These are phyloP conservation scores for Bipolaris oryzae DNA, from an alignment of 2,329 filamentous ascomycete species.

Conservation along the genomic window DNA sequence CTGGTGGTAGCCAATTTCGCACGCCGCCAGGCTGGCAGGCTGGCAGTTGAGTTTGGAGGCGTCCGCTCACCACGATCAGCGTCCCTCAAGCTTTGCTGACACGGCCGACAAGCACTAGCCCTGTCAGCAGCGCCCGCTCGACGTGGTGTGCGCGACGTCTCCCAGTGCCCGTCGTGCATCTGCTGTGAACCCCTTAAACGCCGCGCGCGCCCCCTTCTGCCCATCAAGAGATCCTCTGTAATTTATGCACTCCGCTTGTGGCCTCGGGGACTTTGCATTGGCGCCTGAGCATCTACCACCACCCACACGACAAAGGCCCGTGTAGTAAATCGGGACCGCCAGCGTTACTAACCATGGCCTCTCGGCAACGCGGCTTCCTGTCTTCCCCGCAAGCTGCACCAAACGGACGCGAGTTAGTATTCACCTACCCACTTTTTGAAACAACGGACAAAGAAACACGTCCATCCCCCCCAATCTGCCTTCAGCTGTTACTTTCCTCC, in stretches of 20 bases:
- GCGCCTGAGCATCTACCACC: constrained; percentile 5
- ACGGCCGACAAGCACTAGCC: constrained; percentile 27
- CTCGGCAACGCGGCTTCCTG: constrained; percentile 31
- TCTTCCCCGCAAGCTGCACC: constrained; percentile 36
- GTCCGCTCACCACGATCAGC: constrained; percentile 3
- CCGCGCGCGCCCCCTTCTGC: constrained; percentile 8
- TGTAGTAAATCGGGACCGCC: constrained; percentile 11
- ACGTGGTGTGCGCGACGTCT: constrained; percentile 7
- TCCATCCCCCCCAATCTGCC: constrained; percentile 14
- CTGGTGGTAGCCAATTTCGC: neutral
- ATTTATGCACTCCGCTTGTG: constrained; percentile 13
- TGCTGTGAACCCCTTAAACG: constrained; percentile 23
- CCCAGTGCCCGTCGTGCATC: constrained; percentile 12
- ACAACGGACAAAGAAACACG: constrained; percentile 8
- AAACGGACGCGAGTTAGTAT: constrained; percentile 33
- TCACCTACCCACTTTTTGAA: constrained; percentile 19
- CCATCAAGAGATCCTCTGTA: constrained; percentile 15
- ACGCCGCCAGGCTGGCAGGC: no score
- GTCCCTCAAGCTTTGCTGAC: constrained; percentile 27
- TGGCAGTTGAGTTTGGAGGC: constrained; percentile 11
- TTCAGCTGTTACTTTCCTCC: constrained; percentile 16
- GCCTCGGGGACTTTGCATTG: constrained; percentile 7
- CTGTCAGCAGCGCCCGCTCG: constrained; percentile 6
- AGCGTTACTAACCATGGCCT: constrained; percentile 29
- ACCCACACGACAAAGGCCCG: neutral